phyloP scores from a whole-genome alignment of 306 rosid genomes.

The Castanospermum australe region DNA sequence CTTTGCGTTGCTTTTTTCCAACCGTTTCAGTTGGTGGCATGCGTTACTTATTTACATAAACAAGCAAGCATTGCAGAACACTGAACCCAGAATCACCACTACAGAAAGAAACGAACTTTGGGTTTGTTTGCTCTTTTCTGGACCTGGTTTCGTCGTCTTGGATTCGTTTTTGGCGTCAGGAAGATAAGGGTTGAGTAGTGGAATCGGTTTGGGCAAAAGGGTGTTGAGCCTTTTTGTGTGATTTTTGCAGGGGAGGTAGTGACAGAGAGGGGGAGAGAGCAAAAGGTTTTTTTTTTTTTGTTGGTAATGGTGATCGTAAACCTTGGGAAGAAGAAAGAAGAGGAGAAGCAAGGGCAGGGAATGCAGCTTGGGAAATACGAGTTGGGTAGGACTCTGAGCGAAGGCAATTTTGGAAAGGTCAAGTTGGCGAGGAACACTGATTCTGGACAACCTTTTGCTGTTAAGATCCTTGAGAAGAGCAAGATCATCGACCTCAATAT shows the following conservation, averaged over 20 bases:
- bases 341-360: slow-evolving; percentile 24
- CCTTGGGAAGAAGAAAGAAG: slow-evolving; percentile 7
- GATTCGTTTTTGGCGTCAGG: neutral
- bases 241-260: neutral
- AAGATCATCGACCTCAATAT: no score
- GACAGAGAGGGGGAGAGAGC: neutral
- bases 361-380: slow-evolving; percentile 72
- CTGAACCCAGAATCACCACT: neutral
- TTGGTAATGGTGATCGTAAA: slow-evolving; percentile 35
- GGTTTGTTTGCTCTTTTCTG: no score
- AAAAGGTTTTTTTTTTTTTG: neutral
- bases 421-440: slow-evolving; percentile 54
- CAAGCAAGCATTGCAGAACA: neutral
- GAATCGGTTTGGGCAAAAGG: neutral
- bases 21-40: neutral
- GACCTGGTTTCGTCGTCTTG: neutral
- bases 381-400: slow-evolving; percentile 63
- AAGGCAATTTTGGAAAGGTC: slow-evolving; percentile 86
- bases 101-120: neutral
- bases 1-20: neutral
- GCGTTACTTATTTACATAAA: neutral
- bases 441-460: slow-evolving; percentile 33
- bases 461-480: no score
- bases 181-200: neutral
- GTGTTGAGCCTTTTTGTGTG: neutral